These are phyloP conservation scores for Tricharina praecox DNA, from an alignment of 495 filamentous ascomycete species.

Conservation along the genomic window DNA sequence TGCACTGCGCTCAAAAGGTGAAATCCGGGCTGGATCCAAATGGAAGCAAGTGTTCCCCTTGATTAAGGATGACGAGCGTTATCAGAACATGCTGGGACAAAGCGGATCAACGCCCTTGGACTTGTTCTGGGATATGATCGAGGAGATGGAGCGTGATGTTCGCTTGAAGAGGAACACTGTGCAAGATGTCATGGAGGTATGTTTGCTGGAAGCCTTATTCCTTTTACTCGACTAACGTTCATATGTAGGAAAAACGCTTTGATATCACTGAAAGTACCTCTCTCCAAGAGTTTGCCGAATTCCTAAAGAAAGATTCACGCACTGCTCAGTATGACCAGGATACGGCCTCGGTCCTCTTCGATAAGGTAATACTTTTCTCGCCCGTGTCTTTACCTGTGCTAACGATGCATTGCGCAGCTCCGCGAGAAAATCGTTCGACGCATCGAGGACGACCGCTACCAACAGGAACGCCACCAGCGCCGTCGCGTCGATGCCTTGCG, in stretches of 20 bases:
- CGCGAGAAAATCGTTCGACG: slow-evolving; percentile 63
- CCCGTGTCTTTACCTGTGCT: neutral
- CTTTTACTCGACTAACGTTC: slow-evolving; percentile 3
- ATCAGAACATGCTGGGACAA: slow-evolving; percentile 70
- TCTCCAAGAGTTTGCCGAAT: slow-evolving; percentile 63
- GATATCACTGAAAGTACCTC: slow-evolving; percentile 74
- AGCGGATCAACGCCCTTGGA: slow-evolving; percentile 80
- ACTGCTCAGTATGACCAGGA: slow-evolving; percentile 69
- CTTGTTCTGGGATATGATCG: slow-evolving; percentile 89
- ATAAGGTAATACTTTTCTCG: slow-evolving; percentile 36
- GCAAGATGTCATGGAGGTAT: slow-evolving; percentile 77
- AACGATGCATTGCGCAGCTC: slow-evolving; percentile 33
- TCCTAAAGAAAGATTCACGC: slow-evolving; percentile 66
- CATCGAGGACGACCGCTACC: slow-evolving; percentile 67
- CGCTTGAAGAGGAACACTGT: slow-evolving; percentile 69
- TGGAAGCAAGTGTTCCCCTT: slow-evolving; percentile 71
- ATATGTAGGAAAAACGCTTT: slow-evolving; percentile 62
- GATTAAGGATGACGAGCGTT: slow-evolving; percentile 68
- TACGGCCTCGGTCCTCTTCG: slow-evolving; percentile 59
- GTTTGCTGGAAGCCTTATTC: slow-evolving; percentile 26
- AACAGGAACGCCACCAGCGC: slow-evolving; percentile 70
- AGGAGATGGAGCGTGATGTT: slow-evolving; percentile 76
- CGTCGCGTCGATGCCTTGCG: slow-evolving; percentile 71
- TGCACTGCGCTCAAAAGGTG: slow-evolving; percentile 55
- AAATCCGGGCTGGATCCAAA: slow-evolving; percentile 77